phyloP scores from a whole-genome alignment of 495 filamentous ascomycete genomes.

The Podospora pseudocomata region DNA sequence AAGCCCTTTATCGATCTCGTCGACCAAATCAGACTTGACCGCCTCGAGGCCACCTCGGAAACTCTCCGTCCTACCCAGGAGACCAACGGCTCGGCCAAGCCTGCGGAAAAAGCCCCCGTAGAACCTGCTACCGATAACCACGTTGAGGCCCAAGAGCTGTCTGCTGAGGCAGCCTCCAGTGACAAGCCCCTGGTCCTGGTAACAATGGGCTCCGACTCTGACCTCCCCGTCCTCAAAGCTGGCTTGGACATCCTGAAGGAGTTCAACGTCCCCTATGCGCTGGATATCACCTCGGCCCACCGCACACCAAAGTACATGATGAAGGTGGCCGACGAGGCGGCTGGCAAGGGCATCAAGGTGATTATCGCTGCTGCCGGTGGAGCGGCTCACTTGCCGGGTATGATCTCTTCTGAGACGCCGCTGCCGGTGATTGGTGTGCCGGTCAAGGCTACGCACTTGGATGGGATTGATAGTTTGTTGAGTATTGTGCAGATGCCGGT shows the following conservation, averaged over 20 bases:
- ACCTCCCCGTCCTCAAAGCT: conserved; percentile 73
- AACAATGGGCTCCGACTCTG: conserved; percentile 94
- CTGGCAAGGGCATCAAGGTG: conserved; percentile 69
- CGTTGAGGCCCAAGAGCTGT: background rate
- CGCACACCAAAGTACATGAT: conserved; percentile 84
- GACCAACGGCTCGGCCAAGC: conserved; percentile 6
- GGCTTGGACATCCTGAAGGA: conserved; percentile 72
- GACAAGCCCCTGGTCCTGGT: conserved; percentile 65
- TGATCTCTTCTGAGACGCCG: conserved; percentile 81
- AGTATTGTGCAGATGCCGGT: conserved; percentile 92
- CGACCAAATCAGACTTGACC: conserved; percentile 61
- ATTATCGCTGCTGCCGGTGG: conserved; percentile 95
- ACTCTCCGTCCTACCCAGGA: conserved; percentile 28
- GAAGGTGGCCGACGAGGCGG: conserved; percentile 65
- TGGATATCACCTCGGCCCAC: conserved; percentile 90
- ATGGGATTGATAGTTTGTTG: conserved; percentile 84
- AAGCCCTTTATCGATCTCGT: conserved; percentile 60
- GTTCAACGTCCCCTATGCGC: conserved; percentile 70
- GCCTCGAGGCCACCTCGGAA: conserved; percentile 33
- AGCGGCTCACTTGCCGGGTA: conserved; percentile 87
- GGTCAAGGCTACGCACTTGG: conserved; percentile 78
- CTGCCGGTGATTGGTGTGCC: conserved; percentile 92
- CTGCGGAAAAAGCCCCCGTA: background rate
- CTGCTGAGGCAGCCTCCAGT: background rate
- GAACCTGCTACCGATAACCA: conserved; percentile 2